Evolutionary conservation across 225 moss, liverwort and hornwort species (phyloP), one percentile per base, ranked within the genome.

Genomic region (Climacium dendroides): DNA sequence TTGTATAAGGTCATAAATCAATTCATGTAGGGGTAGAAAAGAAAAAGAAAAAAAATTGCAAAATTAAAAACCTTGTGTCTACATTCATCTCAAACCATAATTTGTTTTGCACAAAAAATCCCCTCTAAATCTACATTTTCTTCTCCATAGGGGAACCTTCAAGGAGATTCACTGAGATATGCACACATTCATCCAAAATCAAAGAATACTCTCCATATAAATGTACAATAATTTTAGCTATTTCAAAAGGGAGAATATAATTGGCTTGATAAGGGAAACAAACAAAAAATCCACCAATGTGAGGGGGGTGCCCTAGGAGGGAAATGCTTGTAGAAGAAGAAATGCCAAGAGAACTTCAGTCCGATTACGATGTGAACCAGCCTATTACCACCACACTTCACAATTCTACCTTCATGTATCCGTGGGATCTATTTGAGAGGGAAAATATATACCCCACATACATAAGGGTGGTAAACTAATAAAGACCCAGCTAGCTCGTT

Each of bases 251-350:
- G 0, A 48, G 2, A 48, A 29, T 26, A 30, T 8, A 48, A 11
- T 19, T 32, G 12, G 3, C 30, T 32, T 32, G 13, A 29, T 5
- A 3, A 74, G 5, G 5, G 4, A 11, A 39, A 69, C 8, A 14
- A 24, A 69, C 8, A 12, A 12, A 1, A 0, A 45, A 50, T 3
- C 13, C 50, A 14, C 4, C 13, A 37, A 6, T 37, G 12, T 1
- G 3, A n/a, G 2, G n/a, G 4, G 0, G 5, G 10, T 20, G n/a
- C n/a, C 6, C 9, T 26, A 25, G 2, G 3, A 28, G 1, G 2
- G 9, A 69, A 29, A 45, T 18, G 1, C 17, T 4, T 3, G 0
- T 45, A 28, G 28, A 11, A 0, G 10, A 47, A 1, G 9, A 9
- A 29, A 45, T 45, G 45, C 6, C 6, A 45, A 45, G 1, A 29